Base-by-base conservation (phyloP, 2,329 filamentous ascomycete species). In the Aureobasidium sp. region DNA sequence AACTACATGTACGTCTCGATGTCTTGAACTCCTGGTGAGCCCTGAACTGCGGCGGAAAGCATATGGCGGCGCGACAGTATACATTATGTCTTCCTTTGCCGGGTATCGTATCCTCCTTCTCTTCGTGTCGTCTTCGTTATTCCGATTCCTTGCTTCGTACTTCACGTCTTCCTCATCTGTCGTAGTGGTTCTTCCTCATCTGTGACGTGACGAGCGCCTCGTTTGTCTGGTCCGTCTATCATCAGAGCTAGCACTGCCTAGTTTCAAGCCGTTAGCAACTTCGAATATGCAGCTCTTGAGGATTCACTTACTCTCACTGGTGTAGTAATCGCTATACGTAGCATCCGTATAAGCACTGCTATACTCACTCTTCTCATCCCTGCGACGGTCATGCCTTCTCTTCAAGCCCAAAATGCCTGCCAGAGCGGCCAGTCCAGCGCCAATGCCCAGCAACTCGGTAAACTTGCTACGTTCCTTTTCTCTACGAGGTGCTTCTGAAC, bases 361-460 rank as follows among this genome's bases (percentile, higher is more conserved):
- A 49, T 70, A 72, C 8, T 71, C 73, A 45, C 69, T 76, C 75
- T 78, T 77, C 62, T 79, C 76, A 42, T 79, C 76, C 30, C 72
- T 64, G 34, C 67, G 65, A 44, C 66, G 61, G 39, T 71, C 66
- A 45, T 75, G 69, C 64, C 69, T 72, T 60, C 74, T 72, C 73
- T 78, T 80, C 67, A 79, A 64, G 7, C 78, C 78, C 32, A 80
- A 64, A 10, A 76, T 67, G 2, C 76, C 73, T 49, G 76, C 78
- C 25, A 79, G 63, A 7, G 72, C 77, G 45, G 75, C 78, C 8
- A 80, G 70, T 21, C 71, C 75, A 9, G 73, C 77, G 6, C 72
- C 75, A 39, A 78, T 63, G 9, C 76, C 77, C 3, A 73, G 66
- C 60, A 68, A 27, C 16, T 69, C 70, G 57, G 73, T 72, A 30